phyloP scores from a whole-genome alignment of 2,329 filamentous ascomycete species.

The Metarhizium anisopliae region DNA sequence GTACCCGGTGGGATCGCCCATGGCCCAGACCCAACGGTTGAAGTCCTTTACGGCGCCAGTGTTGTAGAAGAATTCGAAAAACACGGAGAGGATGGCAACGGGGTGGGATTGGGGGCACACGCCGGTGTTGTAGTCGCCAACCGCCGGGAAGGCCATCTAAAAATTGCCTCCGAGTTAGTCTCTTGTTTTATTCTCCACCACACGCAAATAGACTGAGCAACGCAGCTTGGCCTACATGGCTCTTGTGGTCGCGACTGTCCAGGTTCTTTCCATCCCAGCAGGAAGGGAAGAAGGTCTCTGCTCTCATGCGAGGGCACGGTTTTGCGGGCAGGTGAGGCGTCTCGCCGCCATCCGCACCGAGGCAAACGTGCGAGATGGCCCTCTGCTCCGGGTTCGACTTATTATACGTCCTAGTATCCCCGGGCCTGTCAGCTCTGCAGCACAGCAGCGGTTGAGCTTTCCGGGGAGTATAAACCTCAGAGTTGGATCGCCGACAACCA shows the following conservation, averaged over 20 bases:
- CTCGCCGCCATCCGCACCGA: constrained; percentile 31
- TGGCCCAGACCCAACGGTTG: constrained; percentile 18
- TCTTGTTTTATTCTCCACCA: background rate
- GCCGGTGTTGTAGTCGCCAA: constrained; percentile 18
- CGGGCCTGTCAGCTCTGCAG: background rate
- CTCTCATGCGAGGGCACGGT: constrained; percentile 41
- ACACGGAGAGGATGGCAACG: constrained; percentile 32
- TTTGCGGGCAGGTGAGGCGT: constrained; percentile 41
- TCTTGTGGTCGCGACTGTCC: constrained; percentile 45
- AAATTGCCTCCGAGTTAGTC: background rate
- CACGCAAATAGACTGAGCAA: background rate
- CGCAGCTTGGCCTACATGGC: constrained; percentile 31
- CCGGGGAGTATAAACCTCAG: constrained; percentile 20
- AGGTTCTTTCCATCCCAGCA: constrained; percentile 55
- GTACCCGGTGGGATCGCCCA: constrained; percentile 19
- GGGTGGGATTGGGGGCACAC: constrained; percentile 33
- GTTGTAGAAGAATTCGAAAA: constrained; percentile 38
- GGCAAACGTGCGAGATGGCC: constrained; percentile 48
- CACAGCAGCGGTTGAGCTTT: no score
- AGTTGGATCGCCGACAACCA: constrained; percentile 53
- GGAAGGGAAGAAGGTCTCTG: constrained; percentile 48
- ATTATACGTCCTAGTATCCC: constrained; percentile 27
- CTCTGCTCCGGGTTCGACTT: constrained; percentile 32
- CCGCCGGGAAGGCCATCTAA: constrained; percentile 19
- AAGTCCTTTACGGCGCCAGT: constrained; percentile 19